These are phyloP conservation scores for Furcasterigmium sp. DNA, from an alignment of 2,329 filamentous ascomycete species.

Conservation along the genomic window DNA sequence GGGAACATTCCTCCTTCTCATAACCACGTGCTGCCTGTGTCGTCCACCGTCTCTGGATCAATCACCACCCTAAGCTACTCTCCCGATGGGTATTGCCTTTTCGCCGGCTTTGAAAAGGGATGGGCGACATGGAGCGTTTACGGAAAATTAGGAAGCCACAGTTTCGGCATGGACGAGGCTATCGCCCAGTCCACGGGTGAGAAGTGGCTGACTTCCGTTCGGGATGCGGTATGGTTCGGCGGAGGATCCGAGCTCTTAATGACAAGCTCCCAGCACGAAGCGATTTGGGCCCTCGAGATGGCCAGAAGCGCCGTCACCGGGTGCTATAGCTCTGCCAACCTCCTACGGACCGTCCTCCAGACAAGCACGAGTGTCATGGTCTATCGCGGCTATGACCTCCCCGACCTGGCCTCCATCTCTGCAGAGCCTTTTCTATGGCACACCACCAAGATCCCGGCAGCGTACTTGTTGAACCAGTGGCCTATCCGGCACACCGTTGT, in stretches of 20 bases:
- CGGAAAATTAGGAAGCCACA: conserved; percentile 81
- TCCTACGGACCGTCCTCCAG: conserved; percentile 83
- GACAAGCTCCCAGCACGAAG: conserved; percentile 63
- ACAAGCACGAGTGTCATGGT: conserved; percentile 85
- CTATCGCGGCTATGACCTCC: conserved; percentile 87
- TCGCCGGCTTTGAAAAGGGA: conserved; percentile 85
- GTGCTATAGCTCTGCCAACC: conserved; percentile 86
- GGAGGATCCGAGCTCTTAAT: conserved; percentile 83
- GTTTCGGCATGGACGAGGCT: conserved; percentile 65
- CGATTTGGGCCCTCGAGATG: conserved; percentile 85
- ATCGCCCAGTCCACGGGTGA: conserved; percentile 67
- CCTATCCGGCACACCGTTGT: conserved; percentile 83
- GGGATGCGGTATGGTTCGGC: conserved; percentile 78
- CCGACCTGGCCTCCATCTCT: conserved; percentile 85
- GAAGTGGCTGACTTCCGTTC: conserved; percentile 76
- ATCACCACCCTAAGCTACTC: conserved; percentile 80
- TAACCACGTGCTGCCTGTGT: conserved; percentile 64
- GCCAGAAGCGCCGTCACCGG: conserved; percentile 89
- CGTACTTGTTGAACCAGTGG: conserved; percentile 89
- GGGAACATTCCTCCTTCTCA: conserved; percentile 91
- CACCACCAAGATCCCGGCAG: conserved; percentile 75
- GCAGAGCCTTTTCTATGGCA: conserved; percentile 95
- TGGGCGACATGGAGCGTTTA: conserved; percentile 99
- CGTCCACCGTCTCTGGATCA: conserved; percentile 60
- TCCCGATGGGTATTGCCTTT: conserved; percentile 92